phyloP scores from a whole-genome alignment of 1,284 basidiomycete genomes.

The Ganoderma lingzhi region DNA sequence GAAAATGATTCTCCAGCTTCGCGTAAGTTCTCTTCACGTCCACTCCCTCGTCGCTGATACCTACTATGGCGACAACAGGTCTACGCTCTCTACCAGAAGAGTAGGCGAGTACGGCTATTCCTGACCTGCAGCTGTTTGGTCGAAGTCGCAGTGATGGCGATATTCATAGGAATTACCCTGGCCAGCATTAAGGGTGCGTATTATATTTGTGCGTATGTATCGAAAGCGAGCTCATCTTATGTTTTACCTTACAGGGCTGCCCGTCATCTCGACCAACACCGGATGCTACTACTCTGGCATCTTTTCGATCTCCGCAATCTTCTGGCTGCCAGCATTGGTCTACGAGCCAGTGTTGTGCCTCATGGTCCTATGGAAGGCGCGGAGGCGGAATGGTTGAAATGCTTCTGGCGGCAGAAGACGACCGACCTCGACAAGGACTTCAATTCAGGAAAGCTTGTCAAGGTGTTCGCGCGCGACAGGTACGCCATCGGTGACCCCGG shows the following conservation, averaged over 20 bases:
- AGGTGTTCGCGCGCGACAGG: conserved; percentile 9
- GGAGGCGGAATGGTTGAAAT: conserved; percentile 9
- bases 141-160: conserved; percentile 35
- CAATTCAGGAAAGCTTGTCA: not conserved
- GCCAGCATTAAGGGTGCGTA: conserved; percentile 29
- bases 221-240: not conserved
- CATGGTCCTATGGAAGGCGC: conserved; percentile 39
- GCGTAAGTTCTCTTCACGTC: not conserved
- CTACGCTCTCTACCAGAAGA: conserved; percentile 38
- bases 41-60: too few relatives aligned
- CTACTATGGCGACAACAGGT: conserved; percentile 27
- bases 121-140: conserved; percentile 29
- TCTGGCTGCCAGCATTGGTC: conserved; percentile 39
- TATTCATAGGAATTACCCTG: conserved; percentile 36
- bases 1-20: conserved; percentile 2
- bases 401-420: not conserved
- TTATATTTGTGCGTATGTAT: not conserved
- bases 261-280: conserved; percentile 37
- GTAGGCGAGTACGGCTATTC: conserved; percentile 26
- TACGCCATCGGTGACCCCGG: not conserved
- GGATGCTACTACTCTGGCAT: conserved; percentile 39
- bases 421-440: not conserved
- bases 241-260: conserved; percentile 28
- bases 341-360: conserved; percentile 38
- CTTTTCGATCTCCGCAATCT: conserved; percentile 33